Conservation (phyloP, 1,139 yeast genomes). For the Ogataea hybrid region DNA sequence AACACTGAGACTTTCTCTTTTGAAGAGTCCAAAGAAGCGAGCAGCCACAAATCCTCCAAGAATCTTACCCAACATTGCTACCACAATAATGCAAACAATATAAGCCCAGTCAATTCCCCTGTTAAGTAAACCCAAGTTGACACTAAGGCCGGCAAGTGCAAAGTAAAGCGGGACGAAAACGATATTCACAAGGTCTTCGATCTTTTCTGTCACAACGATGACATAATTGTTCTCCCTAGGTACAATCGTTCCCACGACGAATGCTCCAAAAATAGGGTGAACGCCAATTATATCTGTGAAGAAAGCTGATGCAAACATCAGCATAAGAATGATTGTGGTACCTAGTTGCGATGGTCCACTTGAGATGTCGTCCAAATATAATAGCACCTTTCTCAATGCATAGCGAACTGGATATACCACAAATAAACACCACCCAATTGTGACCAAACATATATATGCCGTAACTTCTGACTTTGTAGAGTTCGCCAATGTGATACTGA, state of each 20-base stretch:
- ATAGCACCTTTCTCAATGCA: conserved; percentile 42
- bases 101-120: conserved; percentile 76
- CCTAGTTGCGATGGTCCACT: conserved; percentile 66
- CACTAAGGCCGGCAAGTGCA: conserved; percentile 73
- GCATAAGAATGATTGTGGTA: conserved; percentile 49
- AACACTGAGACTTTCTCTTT: conserved; percentile 73
- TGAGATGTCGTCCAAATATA: conserved; percentile 39
- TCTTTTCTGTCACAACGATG: conserved; percentile 62
- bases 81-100: conserved; percentile 58
- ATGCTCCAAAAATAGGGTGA: conserved; percentile 68
- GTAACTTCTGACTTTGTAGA: conserved; percentile 62
- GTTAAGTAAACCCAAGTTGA: conserved; percentile 60
- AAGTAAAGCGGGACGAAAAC: conserved; percentile 73
- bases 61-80: conserved; percentile 67
- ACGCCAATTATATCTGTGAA: conserved; percentile 81
- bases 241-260: conserved; percentile 71
- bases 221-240: conserved; percentile 78
- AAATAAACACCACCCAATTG: conserved; percentile 65
- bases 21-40: conserved; percentile 54
- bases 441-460: conserved; percentile 62
- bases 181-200: conserved; percentile 73
- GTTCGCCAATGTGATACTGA: conserved; percentile 73
- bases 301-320: conserved; percentile 64
- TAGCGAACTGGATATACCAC: conserved; percentile 56
- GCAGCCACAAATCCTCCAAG: conserved; percentile 67